Conservation (phyloP, 345 rosid genomes). For the Carallia brachiata region DNA sequence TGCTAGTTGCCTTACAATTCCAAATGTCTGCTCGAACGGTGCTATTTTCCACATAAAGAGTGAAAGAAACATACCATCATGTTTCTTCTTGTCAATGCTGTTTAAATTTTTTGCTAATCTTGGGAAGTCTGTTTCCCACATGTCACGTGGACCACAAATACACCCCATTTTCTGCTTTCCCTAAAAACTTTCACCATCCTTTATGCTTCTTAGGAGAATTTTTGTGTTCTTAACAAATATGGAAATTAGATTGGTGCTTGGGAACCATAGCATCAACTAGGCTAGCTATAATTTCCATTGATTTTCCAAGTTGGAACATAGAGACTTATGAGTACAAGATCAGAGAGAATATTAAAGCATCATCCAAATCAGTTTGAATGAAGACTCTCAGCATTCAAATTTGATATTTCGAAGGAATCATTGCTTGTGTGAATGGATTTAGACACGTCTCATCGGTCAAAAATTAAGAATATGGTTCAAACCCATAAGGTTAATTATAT, state of each 20-base stretch:
- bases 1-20: slow-evolving; percentile 23
- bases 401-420: background rate
- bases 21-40: slow-evolving; percentile 20
- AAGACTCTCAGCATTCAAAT: slow-evolving; percentile 12
- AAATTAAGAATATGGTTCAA: slow-evolving; percentile 30
- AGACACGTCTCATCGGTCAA: background rate
- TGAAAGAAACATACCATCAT: background rate
- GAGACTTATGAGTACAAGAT: background rate
- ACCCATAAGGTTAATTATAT: slow-evolving; percentile 7
- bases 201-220: slow-evolving; percentile 16
- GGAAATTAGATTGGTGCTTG: slow-evolving; percentile 24
- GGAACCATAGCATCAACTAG: slow-evolving; percentile 17
- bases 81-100: slow-evolving; percentile 20
- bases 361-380: background rate
- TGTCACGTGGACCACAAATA: slow-evolving; percentile 32
- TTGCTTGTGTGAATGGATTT: no score
- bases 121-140: slow-evolving; percentile 15
- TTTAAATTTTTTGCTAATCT: slow-evolving; percentile 15
- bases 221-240: slow-evolving; percentile 27
- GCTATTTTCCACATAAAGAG: slow-evolving; percentile 7
- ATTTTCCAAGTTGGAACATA: background rate
- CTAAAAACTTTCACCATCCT: slow-evolving; percentile 20
- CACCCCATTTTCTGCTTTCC: slow-evolving; percentile 19
- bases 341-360: background rate
- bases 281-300: background rate